Percentiles rank a stretch among this genome's conserved stretches.
Conservation (phyloP, 306 rosid genomes). For the Ormosia emarginata region DNA sequence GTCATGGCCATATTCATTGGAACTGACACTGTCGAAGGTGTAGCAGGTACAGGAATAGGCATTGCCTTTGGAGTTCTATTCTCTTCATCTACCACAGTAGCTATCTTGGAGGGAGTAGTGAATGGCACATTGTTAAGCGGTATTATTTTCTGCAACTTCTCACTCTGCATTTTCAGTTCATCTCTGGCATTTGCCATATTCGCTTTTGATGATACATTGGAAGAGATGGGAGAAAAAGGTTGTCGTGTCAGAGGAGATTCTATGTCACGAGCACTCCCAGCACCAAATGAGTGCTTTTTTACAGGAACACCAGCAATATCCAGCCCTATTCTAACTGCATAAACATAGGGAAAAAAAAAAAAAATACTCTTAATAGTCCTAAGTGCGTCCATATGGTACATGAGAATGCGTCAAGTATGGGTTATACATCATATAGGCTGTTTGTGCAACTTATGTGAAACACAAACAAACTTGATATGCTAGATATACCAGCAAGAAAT, state of each 20-base stretch:
- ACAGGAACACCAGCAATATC: constrained; percentile 59
- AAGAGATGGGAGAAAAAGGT: constrained; percentile 80
- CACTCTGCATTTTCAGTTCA: constrained; percentile 30
- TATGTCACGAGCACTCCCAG: constrained; percentile 40
- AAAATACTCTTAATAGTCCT: not conserved
- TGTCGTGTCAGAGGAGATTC: constrained; percentile 63
- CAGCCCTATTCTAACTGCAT: constrained; percentile 71
- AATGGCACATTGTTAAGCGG: constrained; percentile 43
- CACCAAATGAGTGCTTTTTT: constrained; percentile 62
- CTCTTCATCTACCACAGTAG: constrained; percentile 49
- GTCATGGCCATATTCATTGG: constrained; percentile 73
- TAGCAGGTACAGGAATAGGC: constrained; percentile 58
- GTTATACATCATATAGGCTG: not conserved
- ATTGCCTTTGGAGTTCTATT: constrained; percentile 63
- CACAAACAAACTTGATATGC: not conserved
- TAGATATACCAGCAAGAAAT: constrained; percentile 28
- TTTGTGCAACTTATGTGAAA: not conserved
- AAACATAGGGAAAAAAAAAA: not conserved
- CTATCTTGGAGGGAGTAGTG: constrained; percentile 62
- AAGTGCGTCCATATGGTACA: not conserved
- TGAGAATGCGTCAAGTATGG: not conserved
- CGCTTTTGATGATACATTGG: constrained; percentile 39
- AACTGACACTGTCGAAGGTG: constrained; percentile 68
- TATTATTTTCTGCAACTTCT: constrained; percentile 44
- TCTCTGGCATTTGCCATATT: constrained; percentile 34